Conservation (phyloP, 805 yeast species). For the Candida gorgasii region DNA sequence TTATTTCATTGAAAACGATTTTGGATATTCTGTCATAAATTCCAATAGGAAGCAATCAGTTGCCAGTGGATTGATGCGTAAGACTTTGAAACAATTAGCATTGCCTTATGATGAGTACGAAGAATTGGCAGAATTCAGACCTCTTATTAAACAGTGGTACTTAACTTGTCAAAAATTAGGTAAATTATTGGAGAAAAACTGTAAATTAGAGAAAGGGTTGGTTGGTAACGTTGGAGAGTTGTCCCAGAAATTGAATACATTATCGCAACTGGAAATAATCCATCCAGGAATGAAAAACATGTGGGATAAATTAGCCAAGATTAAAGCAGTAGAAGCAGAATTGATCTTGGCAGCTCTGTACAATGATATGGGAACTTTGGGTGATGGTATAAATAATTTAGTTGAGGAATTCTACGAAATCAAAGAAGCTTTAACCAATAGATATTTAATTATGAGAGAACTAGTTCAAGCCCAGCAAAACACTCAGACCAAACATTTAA, state of each 20-base stretch:
- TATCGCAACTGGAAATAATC: slow-evolving; percentile 45
- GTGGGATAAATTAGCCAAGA: slow-evolving; percentile 78
- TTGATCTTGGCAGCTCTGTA: slow-evolving; percentile 70
- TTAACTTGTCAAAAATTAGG: slow-evolving; percentile 56
- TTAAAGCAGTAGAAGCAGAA: slow-evolving; percentile 72
- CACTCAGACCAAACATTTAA: slow-evolving; percentile 67
- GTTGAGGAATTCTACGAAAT: slow-evolving; percentile 79
- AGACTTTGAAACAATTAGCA: slow-evolving; percentile 86
- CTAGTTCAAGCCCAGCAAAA: slow-evolving; percentile 73
- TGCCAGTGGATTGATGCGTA: slow-evolving; percentile 85
- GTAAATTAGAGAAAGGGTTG: slow-evolving; percentile 58
- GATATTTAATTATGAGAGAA: slow-evolving; percentile 92
- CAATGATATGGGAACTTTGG: slow-evolving; percentile 69
- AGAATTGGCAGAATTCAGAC: slow-evolving; percentile 83
- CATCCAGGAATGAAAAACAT: slow-evolving; percentile 71
- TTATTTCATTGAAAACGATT: slow-evolving; percentile 78
- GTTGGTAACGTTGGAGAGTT: slow-evolving; percentile 50
- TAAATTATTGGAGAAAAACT: slow-evolving; percentile 51
- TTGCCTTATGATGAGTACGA: slow-evolving; percentile 88
- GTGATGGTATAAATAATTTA: slow-evolving; percentile 68
- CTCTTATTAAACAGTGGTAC: slow-evolving; percentile 77
- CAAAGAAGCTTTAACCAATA: slow-evolving; percentile 89
- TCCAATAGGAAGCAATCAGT: slow-evolving; percentile 54
- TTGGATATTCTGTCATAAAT: slow-evolving; percentile 61
- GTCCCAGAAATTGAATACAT: slow-evolving; percentile 38